These are phyloP conservation scores for Stephania cephalantha DNA, from an alignment of 164 flowering plant genomes.

Conservation along the genomic window DNA sequence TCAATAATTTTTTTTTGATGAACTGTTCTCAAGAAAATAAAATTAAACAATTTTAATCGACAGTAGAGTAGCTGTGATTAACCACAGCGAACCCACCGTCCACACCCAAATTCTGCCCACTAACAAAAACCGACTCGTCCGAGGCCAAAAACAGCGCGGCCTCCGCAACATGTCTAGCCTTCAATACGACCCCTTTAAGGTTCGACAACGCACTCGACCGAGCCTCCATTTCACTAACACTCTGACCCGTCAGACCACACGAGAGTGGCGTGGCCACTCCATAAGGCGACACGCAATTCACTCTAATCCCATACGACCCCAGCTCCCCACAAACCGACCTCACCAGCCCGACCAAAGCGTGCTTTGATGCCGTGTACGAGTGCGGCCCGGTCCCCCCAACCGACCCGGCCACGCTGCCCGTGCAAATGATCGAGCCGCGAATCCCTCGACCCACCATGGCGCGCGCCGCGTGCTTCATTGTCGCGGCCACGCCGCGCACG, in stretches of 20 bases:
- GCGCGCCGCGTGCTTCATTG: slow-evolving; percentile 64
- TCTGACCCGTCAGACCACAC: not conserved
- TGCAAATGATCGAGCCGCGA: slow-evolving; percentile 68
- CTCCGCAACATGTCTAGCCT: slow-evolving; percentile 52
- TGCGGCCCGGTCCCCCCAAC: slow-evolving; percentile 39
- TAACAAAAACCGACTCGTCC: slow-evolving; percentile 57
- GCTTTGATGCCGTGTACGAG: slow-evolving; percentile 18
- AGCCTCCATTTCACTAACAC: slow-evolving; percentile 9
- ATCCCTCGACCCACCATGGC: slow-evolving; percentile 54
- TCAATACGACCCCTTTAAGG: slow-evolving; percentile 56
- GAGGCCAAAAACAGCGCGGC: slow-evolving; percentile 73
- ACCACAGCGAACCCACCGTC: slow-evolving; percentile 66
- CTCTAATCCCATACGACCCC: slow-evolving; percentile 19
- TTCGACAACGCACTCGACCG: not conserved
- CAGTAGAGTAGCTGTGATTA: not conserved
- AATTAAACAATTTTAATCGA: not conserved
- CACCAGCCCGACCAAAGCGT: slow-evolving; percentile 16
- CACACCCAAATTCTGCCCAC: slow-evolving; percentile 61
- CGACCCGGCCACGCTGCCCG: slow-evolving; percentile 48
- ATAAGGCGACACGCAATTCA: slow-evolving; percentile 18
- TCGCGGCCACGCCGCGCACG: slow-evolving; percentile 55
- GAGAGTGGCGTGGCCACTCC: slow-evolving; percentile 21
- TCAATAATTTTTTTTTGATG: too few relatives aligned
- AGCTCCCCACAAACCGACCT: slow-evolving; percentile 13
- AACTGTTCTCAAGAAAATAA: too few relatives aligned